phyloP scores from a whole-genome alignment of 164 flowering plant genomes.

The Tetracentron sinense region DNA sequence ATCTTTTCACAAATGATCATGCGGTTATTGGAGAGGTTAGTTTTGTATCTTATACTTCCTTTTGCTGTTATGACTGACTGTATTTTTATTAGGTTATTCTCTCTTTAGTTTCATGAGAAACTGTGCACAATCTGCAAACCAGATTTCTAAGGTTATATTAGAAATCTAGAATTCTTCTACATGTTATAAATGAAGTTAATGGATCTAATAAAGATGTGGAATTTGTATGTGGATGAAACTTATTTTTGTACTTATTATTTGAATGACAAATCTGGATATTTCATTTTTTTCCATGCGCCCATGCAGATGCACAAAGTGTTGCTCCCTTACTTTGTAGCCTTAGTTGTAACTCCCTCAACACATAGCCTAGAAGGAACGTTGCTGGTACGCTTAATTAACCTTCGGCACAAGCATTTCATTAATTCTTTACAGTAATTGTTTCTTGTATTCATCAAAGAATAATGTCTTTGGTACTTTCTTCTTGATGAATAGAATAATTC shows the following conservation, averaged over 20 bases:
- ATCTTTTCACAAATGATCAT: constrained; percentile 66
- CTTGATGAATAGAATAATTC: no score
- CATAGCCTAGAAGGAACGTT: constrained; percentile 88
- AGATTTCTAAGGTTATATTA: no score
- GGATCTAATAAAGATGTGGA: neutral
- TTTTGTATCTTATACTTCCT: constrained; percentile 13
- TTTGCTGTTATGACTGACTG: no score
- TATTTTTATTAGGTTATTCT: no score
- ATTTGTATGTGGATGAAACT: no score
- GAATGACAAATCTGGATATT: neutral
- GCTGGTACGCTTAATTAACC: constrained; percentile 45
- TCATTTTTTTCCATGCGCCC: neutral
- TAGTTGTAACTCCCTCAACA: constrained; percentile 60
- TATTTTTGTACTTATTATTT: neutral
- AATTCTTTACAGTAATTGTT: neutral
- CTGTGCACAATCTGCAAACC: no score
- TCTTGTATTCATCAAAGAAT: neutral
- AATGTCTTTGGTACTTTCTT: no score
- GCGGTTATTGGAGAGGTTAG: constrained; percentile 66
- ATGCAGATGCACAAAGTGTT: constrained; percentile 84
- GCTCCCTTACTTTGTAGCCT: constrained; percentile 59
- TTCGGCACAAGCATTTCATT: neutral
- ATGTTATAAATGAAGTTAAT: neutral
- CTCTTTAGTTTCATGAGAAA: no score
- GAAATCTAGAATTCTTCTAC: no score